Evolutionary conservation across 129 eudicot genomes (phyloP), one percentile per base, ranked within the genome.

Genomic region (Tagetes erecta): DNA sequence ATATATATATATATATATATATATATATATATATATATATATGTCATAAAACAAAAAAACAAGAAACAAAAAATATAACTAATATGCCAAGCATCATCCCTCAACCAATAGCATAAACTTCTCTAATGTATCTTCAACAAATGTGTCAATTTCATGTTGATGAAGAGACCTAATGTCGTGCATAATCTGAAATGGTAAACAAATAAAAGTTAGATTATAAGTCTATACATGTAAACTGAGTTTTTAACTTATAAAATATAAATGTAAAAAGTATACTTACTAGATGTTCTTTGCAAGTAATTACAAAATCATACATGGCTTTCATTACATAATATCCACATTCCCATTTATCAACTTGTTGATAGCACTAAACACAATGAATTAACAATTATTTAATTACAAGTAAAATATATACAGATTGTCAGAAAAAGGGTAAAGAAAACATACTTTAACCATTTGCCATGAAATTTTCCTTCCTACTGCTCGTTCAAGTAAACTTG

Each of bases 311-410:
- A 53, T 13, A 27, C 35, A 53, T 53, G 60, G 60, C 60, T 10
- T 53, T 53, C 60, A 53, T 53, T 14, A 53, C 60, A 53, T 53
- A 53, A 14, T 53, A 53, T n/a, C 59, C 59, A 10, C 59, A 52
- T 52, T 53, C 60, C 60, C 60, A 53, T 1, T 0, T 27, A 9
- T 7, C 30, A 2, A n/a, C 30, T 53, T 53, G 60, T 53, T 20
- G 34, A 53, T 27, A 34, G 30, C 60, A 53, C 60, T 53, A 53
- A 53, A 20, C 7, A 53, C 30, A 53, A n/a, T 20, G 10, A 53
- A 53, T 53, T 52, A 52, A 52, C 59, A 52, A 52, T 4, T 53
- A 53, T 5, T 4, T 13, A 13, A 6, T 5, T 14, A 53, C 1
- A 20, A 14, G 2, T n/a, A 27, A 13, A 4, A 53, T 4, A 10